A percentile compares a stretch with the other conserved stretches of the same genome.
Evolutionary conservation across 768 basidiomycete genomes (phyloP).

Genomic region (Leccinum disarticulatum): DNA sequence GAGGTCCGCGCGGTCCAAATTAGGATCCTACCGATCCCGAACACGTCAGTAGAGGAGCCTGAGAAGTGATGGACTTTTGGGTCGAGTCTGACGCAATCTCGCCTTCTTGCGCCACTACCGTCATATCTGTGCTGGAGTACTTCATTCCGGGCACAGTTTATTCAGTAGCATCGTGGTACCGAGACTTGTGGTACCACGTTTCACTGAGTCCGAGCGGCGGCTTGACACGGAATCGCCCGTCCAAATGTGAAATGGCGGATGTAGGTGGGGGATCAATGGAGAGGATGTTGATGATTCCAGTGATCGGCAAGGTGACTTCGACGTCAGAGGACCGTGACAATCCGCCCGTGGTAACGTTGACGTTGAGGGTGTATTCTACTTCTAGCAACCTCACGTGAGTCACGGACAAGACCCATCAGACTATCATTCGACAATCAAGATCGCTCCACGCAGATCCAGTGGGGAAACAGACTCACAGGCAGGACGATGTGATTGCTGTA

Average conservation of each 20-base stretch:
- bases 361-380: constrained; percentile 69
- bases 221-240: constrained; percentile 21
- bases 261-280: constrained; percentile 74
- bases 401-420: constrained; percentile 68
- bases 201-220: too few species aligned
- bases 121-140: constrained; percentile 27
- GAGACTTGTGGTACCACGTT: constrained; percentile 33
- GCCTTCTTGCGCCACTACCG: constrained; percentile 27
- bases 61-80: constrained; percentile 5
- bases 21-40: constrained; percentile 9
- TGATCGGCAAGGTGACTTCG: constrained; percentile 69
- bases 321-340: constrained; percentile 72
- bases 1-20: constrained; percentile 22
- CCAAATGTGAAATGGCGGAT: constrained; percentile 24
- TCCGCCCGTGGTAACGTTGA: constrained; percentile 59
- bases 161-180: constrained; percentile 13
- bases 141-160: constrained; percentile 36
- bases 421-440: constrained; percentile 36
- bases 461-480: constrained; percentile 1
- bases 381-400: constrained; percentile 69
- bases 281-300: constrained; percentile 78
- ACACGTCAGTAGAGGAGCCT: constrained; percentile 6
- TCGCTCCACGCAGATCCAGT: constrained; percentile 1
- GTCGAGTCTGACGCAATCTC: constrained; percentile 7
- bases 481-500: too few species aligned